These are phyloP conservation scores for Aurantiochytrium sp. DNA, from an alignment of 108 stramenopile genomes.

Conservation along the genomic window DNA sequence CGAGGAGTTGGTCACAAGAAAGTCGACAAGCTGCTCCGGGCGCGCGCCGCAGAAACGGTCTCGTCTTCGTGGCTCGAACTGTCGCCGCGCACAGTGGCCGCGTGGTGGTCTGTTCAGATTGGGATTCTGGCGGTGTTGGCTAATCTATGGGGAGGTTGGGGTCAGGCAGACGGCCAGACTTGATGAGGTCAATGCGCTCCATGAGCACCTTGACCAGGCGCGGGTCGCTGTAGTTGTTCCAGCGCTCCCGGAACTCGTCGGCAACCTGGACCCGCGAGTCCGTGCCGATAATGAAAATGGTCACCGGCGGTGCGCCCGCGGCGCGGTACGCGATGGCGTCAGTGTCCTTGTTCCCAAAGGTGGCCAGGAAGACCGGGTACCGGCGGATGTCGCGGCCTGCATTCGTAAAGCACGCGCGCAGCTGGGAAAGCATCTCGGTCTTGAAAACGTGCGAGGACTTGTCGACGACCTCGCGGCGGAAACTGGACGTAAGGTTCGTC, in stretches of 20 bases:
- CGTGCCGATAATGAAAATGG: slow-evolving; percentile 6
- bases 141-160: not conserved
- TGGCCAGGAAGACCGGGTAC: not conserved
- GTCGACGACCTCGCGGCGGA: not conserved
- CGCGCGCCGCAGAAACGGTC: too few relatives aligned
- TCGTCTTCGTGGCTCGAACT: not conserved
- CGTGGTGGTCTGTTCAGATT: not conserved
- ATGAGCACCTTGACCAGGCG: not conserved
- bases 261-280: not conserved
- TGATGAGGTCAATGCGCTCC: slow-evolving; percentile 23
- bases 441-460: not conserved
- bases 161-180: not conserved
- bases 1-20: too few relatives aligned
- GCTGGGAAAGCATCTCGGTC: not conserved
- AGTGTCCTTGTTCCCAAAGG: slow-evolving; percentile 26
- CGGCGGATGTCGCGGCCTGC: not conserved
- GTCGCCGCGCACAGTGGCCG: not conserved
- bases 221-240: not conserved
- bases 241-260: not conserved
- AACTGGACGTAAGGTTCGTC: not conserved
- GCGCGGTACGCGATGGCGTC: not conserved
- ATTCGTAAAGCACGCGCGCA: not conserved
- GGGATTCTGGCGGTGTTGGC: not conserved
- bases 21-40: too few relatives aligned
- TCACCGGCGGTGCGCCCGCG: not conserved